These are phyloP conservation scores for Colletotrichum sp. DNA, from an alignment of 2,329 filamentous ascomycete species.

Conservation along the genomic window DNA sequence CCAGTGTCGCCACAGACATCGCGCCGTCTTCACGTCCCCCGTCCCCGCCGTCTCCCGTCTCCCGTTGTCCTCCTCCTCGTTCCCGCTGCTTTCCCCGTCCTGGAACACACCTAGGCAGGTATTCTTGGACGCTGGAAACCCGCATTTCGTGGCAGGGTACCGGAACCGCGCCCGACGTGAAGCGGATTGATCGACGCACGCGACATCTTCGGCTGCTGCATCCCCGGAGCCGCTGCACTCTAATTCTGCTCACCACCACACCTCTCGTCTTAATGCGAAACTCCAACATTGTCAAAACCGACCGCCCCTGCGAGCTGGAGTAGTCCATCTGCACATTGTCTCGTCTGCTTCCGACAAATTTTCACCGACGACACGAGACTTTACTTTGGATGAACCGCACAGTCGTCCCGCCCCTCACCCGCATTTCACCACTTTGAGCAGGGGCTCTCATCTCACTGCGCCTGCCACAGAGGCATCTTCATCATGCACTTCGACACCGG, in stretches of 20 bases:
- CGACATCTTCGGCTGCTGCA: background rate
- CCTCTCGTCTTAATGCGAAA: slow-evolving; percentile 11
- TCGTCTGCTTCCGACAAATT: background rate
- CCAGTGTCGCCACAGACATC: background rate
- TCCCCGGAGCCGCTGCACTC: background rate
- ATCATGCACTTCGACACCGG: slow-evolving; percentile 4
- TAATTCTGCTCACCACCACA: background rate
- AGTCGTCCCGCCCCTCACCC: background rate
- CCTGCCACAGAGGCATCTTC: background rate
- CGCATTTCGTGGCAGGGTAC: background rate
- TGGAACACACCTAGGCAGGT: background rate
- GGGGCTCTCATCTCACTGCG: background rate
- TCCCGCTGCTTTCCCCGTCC: background rate
- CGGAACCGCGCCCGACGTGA: background rate
- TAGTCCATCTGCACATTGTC: background rate
- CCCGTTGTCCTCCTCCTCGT: background rate
- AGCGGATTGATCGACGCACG: background rate
- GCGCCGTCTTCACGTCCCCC: background rate
- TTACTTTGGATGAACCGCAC: background rate
- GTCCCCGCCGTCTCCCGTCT: background rate
- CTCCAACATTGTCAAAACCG: background rate
- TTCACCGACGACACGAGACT: background rate
- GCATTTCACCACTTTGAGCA: background rate
- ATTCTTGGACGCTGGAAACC: background rate
- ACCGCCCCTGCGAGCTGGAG: background rate